Conservation (phyloP, 352 stramenopile genomes). For the Saprolegnia diclina region DNA sequence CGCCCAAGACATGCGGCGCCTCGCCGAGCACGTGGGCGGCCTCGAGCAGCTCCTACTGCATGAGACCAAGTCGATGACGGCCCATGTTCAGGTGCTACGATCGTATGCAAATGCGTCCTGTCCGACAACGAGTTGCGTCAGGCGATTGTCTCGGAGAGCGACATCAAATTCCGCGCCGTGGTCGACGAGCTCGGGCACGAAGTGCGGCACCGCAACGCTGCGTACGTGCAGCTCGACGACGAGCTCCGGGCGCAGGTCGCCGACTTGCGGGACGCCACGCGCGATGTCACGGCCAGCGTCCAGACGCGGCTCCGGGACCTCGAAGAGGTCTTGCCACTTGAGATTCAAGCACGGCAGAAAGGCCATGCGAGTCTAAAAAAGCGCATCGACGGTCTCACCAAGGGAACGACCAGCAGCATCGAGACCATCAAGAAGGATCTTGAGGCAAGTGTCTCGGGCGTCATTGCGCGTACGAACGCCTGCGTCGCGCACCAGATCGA, state of each 20-base stretch:
- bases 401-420: conserved; percentile 34
- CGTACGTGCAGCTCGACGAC: conserved; percentile 39
- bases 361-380: conserved; percentile 46
- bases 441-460: not conserved
- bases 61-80: conserved; percentile 29
- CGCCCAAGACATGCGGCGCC: conserved; percentile 40
- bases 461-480: conserved; percentile 3
- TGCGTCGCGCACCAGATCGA: conserved; percentile 16
- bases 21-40: conserved; percentile 53
- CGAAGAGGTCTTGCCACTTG: conserved; percentile 56
- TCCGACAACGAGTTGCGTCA: no score
- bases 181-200: conserved; percentile 34
- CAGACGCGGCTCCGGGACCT: conserved; percentile 46
- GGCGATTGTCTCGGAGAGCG: conserved; percentile 34
- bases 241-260: conserved; percentile 30
- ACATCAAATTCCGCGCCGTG: conserved; percentile 38
- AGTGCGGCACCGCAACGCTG: conserved; percentile 32
- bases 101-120: no score
- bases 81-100: conserved; percentile 34
- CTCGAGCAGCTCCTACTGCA: conserved; percentile 52
- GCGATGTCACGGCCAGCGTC: conserved; percentile 34
- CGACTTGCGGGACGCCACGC: conserved; percentile 34
- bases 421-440: conserved; percentile 34
- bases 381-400: conserved; percentile 42
- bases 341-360: conserved; percentile 55